Percentiles rank a stretch among this genome's conserved stretches.
phyloP scores from a whole-genome alignment of 495 filamentous ascomycete genomes.

The Amphirosellinia nigrospora region DNA sequence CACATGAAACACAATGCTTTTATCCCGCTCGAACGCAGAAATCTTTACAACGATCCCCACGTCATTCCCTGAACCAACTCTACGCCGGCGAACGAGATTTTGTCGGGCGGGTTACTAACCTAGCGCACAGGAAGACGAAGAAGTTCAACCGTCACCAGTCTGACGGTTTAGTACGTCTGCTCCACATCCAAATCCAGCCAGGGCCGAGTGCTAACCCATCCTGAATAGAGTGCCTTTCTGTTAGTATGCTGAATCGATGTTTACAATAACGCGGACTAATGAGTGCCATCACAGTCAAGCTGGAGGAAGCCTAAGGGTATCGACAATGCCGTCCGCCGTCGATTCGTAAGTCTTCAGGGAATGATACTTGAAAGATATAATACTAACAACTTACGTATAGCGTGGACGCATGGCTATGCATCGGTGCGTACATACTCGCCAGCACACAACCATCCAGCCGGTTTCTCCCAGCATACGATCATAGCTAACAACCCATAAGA shows the following conservation, averaged over 20 bases:
- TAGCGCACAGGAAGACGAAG: conserved; percentile 68
- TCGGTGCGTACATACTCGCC: conserved; percentile 71
- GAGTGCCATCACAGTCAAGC: conserved; percentile 72
- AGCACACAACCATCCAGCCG: not conserved
- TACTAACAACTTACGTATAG: conserved; percentile 17
- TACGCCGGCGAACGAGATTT: not conserved
- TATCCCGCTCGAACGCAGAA: not conserved
- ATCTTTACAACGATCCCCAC: not conserved
- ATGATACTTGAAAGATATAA: not conserved
- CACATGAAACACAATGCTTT: not conserved
- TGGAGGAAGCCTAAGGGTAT: conserved; percentile 99
- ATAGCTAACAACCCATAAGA: conserved; percentile 50
- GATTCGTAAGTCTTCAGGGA: conserved; percentile 29
- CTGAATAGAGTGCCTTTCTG: conserved; percentile 25
- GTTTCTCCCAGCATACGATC: not conserved
- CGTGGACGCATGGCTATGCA: conserved; percentile 94
- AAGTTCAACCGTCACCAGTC: conserved; percentile 94
- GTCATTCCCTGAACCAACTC: not conserved
- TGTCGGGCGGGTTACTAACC: not conserved
- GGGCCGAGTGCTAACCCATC: not conserved
- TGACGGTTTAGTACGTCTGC: conserved; percentile 73
- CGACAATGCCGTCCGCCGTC: conserved; percentile 68
- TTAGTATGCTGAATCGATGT: conserved; percentile 17
- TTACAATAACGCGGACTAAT: conserved; percentile 13
- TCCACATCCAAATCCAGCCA: not conserved